These are phyloP conservation scores for Chaetothyriales sp. DNA, from an alignment of 2,329 filamentous ascomycete genomes.

Conservation along the genomic window DNA sequence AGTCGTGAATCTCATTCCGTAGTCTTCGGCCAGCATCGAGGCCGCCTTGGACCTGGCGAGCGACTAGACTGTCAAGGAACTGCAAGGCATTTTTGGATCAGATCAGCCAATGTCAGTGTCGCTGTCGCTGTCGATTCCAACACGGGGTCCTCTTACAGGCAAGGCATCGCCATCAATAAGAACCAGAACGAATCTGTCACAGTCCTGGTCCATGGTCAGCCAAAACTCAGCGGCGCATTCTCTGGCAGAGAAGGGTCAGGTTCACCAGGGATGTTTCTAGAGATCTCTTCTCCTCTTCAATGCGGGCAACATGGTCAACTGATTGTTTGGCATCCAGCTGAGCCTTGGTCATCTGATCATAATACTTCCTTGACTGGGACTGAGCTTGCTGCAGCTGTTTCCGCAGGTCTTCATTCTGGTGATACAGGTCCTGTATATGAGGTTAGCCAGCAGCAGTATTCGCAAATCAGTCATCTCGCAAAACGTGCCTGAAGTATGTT, in stretches of 20 bases:
- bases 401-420: neutral
- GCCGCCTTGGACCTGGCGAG: conserved; percentile 9
- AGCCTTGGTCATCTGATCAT: neutral
- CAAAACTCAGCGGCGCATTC: neutral
- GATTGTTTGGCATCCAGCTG: neutral
- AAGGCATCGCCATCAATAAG: conserved; percentile 23
- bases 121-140: no score
- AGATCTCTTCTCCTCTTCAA: conserved; percentile 6
- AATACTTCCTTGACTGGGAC: neutral
- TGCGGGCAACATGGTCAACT: conserved; percentile 10
- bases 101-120: no score
- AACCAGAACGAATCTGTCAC: conserved; percentile 12
- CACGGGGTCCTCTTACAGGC: conserved; percentile 20
- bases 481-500: neutral
- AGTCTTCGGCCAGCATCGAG: conserved; percentile 12
- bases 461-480: neutral
- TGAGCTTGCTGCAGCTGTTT: neutral
- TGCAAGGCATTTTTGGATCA: neutral
- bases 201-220: conserved; percentile 10
- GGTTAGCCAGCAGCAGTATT: neutral
- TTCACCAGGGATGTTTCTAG: conserved; percentile 9
- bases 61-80: conserved; percentile 12
- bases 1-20: conserved; percentile 7
- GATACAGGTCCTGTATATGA: neutral
- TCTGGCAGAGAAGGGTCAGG: neutral